These are phyloP conservation scores for Rhinocladiella similis DNA, from an alignment of 2,329 filamentous ascomycete species.

Conservation along the genomic window DNA sequence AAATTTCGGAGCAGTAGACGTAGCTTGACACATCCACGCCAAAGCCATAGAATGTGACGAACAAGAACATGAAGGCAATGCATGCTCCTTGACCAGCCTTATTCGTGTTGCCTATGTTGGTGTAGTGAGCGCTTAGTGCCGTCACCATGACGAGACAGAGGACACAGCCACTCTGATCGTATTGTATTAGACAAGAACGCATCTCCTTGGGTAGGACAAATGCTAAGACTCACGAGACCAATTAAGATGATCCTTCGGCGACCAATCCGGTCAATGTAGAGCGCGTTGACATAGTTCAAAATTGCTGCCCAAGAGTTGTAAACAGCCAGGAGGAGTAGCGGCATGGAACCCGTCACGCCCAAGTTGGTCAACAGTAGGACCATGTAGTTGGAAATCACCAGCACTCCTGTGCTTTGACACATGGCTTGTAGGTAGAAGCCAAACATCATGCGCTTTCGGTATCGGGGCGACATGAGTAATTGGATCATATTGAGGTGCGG, in stretches of 20 bases:
- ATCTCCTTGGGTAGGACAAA: background rate
- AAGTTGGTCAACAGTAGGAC: conserved; percentile 46
- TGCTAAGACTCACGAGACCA: conserved; percentile 14
- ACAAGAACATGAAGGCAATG: conserved; percentile 43
- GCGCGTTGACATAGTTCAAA: conserved; percentile 4
- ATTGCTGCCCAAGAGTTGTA: conserved; percentile 31
- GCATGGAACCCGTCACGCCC: conserved; percentile 39
- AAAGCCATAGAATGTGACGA: conserved; percentile 35
- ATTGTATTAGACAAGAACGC: background rate
- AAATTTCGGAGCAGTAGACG: conserved; percentile 30
- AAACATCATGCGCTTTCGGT: conserved; percentile 8
- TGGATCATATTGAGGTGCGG: background rate
- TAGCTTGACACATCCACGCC: conserved; percentile 13
- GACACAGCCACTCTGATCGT: conserved; percentile 35
- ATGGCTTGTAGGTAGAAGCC: conserved; percentile 4
- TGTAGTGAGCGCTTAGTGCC: conserved; percentile 36
- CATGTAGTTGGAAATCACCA: conserved; percentile 46
- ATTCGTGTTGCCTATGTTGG: conserved; percentile 34
- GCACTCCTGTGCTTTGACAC: conserved; percentile 20
- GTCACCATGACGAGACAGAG: conserved; percentile 38
- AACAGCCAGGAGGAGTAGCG: conserved; percentile 44
- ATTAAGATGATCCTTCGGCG: conserved; percentile 1
- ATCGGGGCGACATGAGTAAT: background rate
- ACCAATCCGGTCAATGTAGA: conserved; percentile 6
- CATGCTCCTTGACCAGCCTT: conserved; percentile 35